phyloP scores from a whole-genome alignment of 805 yeast species.

The Scheffersomyces lignosus region DNA sequence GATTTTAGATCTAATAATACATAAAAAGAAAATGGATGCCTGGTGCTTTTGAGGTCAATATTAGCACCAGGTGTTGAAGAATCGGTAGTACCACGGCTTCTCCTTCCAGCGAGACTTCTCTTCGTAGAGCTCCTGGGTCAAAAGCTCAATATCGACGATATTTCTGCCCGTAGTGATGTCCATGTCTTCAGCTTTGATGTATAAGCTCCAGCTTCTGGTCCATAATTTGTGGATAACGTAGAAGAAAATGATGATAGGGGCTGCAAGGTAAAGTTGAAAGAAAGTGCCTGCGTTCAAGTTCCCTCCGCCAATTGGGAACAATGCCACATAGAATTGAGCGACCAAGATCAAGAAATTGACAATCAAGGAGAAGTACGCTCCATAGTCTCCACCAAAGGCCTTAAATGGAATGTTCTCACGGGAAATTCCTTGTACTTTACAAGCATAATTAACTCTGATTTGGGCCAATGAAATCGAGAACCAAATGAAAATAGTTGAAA shows the following conservation, averaged over 20 bases:
- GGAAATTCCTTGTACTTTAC: slow-evolving; percentile 47
- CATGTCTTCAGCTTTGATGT: slow-evolving; percentile 8
- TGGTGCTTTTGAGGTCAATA: no score
- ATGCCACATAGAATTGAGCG: slow-evolving; percentile 43
- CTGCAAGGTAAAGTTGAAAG: slow-evolving; percentile 23
- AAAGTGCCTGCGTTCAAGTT: slow-evolving; percentile 11
- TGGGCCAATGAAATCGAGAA: slow-evolving; percentile 69
- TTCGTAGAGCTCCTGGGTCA: slow-evolving; percentile 50
- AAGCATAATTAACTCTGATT: slow-evolving; percentile 60
- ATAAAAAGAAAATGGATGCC: no score
- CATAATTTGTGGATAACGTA: slow-evolving; percentile 26
- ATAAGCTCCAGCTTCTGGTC: slow-evolving; percentile 19
- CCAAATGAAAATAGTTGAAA: slow-evolving; percentile 80
- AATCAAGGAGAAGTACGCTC: slow-evolving; percentile 33
- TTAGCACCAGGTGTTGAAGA: slow-evolving; percentile 36
- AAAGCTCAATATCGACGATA: slow-evolving; percentile 43
- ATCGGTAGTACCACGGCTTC: slow-evolving; percentile 32
- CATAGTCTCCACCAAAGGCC: slow-evolving; percentile 37
- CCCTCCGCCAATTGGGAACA: slow-evolving; percentile 37
- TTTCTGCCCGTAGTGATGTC: slow-evolving; percentile 19
- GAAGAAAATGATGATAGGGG: slow-evolving; percentile 19
- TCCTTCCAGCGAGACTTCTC: slow-evolving; percentile 23
- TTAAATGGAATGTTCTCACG: slow-evolving; percentile 33
- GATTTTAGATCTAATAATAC: no score
- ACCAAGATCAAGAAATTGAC: slow-evolving; percentile 33